Percentiles rank a stretch among this genome's conserved stretches.
phyloP scores from a whole-genome alignment of 176 grass and related monocot species.

The Zea mays region DNA sequence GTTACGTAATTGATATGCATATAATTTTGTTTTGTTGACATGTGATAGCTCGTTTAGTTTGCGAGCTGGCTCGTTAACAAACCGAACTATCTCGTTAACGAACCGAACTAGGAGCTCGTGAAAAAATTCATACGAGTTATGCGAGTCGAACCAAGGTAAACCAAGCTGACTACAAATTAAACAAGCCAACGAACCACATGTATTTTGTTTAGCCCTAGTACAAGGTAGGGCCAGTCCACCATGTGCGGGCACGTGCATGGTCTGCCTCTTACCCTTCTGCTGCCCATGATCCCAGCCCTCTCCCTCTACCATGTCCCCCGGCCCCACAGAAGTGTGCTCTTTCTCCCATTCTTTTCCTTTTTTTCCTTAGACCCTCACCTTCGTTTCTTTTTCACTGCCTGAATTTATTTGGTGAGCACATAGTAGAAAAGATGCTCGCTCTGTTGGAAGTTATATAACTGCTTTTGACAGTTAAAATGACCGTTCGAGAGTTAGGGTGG shows the following conservation, averaged over 20 bases:
- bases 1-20: too few relatives aligned
- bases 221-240: neutral
- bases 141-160: too few relatives aligned
- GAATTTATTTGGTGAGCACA: constrained; percentile 29
- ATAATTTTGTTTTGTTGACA: too few relatives aligned
- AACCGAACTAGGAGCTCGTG: too few relatives aligned
- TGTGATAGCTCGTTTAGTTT: too few relatives aligned
- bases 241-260: constrained; percentile 58
- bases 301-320: constrained; percentile 12
- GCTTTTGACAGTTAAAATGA: constrained; percentile 15
- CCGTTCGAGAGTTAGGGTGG: neutral
- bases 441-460: constrained; percentile 37
- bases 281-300: constrained; percentile 31
- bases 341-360: constrained; percentile 27
- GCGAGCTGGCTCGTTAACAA: too few relatives aligned
- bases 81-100: too few relatives aligned
- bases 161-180: too few relatives aligned
- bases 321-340: constrained; percentile 30
- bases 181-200: too few relatives aligned
- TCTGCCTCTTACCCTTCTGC: constrained; percentile 31
- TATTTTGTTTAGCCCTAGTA: too few relatives aligned
- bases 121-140: too few relatives aligned
- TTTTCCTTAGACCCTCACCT: neutral
- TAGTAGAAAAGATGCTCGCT: neutral
- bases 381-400: constrained; percentile 26